These are phyloP conservation scores for Saposhnikovia divaricata DNA, from an alignment of 129 eudicot species.

Conservation along the genomic window DNA sequence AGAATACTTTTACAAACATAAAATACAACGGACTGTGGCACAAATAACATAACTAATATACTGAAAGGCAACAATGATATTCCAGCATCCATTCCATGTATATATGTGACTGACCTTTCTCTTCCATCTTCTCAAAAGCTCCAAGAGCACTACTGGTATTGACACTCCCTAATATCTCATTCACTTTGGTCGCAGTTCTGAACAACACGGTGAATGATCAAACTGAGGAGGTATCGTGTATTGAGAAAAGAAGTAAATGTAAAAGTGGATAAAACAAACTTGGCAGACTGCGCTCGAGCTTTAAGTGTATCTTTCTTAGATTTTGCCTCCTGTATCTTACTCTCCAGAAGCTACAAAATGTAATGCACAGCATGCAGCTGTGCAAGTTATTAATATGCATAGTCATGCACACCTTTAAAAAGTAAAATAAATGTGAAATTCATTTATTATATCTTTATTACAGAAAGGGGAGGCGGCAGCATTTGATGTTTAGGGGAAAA, in stretches of 20 bases:
- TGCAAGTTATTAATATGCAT: conserved; percentile 8
- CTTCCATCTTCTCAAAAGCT: conserved; percentile 42
- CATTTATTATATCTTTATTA: not conserved
- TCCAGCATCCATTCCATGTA: not conserved
- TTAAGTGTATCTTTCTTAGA: conserved; percentile 37
- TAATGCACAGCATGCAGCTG: conserved; percentile 6
- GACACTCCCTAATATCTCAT: conserved; percentile 35
- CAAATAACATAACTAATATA: not conserved
- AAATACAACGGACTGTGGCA: not conserved
- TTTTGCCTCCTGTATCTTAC: conserved; percentile 38
- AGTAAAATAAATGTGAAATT: not conserved
- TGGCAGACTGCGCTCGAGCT: conserved; percentile 43
- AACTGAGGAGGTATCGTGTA: not conserved
- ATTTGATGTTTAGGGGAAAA: no score
- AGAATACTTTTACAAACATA: no score
- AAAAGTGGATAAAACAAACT: conserved; percentile 10
- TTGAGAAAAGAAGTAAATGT: not conserved
- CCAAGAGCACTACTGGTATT: conserved; percentile 35
- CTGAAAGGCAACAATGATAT: not conserved
- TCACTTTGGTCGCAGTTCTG: conserved; percentile 37
- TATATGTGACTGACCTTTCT: conserved; percentile 20
- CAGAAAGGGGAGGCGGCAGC: not conserved
- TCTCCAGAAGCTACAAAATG: conserved; percentile 31
- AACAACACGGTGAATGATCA: not conserved
- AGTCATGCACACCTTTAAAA: not conserved